A percentile compares a stretch with the other conserved stretches of the same genome.
phyloP scores from a whole-genome alignment of 768 basidiomycete genomes.

The Flagelloscypha sp. region DNA sequence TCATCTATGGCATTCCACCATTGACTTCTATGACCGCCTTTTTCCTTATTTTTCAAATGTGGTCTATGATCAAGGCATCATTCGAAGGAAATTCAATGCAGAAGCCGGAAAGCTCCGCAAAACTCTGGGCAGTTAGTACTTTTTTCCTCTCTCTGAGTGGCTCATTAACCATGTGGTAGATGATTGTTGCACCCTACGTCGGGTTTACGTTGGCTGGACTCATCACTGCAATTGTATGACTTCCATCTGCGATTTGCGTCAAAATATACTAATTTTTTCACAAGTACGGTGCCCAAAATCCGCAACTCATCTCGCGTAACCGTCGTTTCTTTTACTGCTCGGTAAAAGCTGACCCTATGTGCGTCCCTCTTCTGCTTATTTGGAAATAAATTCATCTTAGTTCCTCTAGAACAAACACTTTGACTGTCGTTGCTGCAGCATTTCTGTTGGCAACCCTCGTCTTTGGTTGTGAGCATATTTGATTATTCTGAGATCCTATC shows the following conservation, averaged over 20 bases:
- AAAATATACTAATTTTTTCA: too few species aligned
- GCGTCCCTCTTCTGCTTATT: slow-evolving; percentile 8
- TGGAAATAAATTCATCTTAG: background rate
- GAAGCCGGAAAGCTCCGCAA: slow-evolving; percentile 25
- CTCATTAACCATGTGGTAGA: slow-evolving; percentile 17
- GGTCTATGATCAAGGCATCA: slow-evolving; percentile 30
- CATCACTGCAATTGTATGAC: slow-evolving; percentile 34
- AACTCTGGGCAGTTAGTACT: slow-evolving; percentile 29
- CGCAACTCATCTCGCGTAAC: slow-evolving; percentile 30
- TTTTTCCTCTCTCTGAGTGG: background rate
- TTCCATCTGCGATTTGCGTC: too few species aligned
- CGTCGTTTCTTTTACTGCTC: slow-evolving; percentile 48
- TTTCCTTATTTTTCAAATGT: slow-evolving; percentile 40
- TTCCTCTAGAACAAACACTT: slow-evolving; percentile 28
- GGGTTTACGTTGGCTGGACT: slow-evolving; percentile 28
- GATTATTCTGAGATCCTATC: background rate
- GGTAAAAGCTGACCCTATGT: slow-evolving; percentile 29
- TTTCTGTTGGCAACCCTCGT: slow-evolving; percentile 30
- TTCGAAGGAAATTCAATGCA: slow-evolving; percentile 23
- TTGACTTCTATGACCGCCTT: slow-evolving; percentile 36
- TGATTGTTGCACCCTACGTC: slow-evolving; percentile 34
- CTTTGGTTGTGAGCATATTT: slow-evolving; percentile 12
- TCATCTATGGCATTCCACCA: slow-evolving; percentile 41
- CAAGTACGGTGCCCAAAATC: slow-evolving; percentile 32
- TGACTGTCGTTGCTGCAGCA: slow-evolving; percentile 31